Evolutionary conservation across 768 basidiomycete genomes (phyloP).

Genomic region (Suillus hirtellus): DNA sequence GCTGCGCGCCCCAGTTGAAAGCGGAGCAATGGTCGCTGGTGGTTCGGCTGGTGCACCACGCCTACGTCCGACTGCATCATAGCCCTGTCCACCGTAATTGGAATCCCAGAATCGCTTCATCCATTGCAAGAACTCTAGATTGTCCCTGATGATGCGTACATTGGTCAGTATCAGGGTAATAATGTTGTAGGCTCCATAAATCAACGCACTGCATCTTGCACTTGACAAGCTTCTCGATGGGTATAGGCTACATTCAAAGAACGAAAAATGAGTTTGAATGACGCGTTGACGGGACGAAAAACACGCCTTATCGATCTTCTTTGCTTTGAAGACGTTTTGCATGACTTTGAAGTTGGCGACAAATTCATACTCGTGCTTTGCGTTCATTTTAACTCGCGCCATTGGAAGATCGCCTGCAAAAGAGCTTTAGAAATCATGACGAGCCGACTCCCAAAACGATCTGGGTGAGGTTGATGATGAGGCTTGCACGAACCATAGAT

Average conservation of each 20-base stretch:
- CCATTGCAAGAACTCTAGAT: constrained; percentile 99
- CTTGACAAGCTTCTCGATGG: constrained; percentile 90
- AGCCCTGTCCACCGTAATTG: constrained; percentile 84
- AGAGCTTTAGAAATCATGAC: constrained; percentile 15
- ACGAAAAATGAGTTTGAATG: constrained; percentile 10
- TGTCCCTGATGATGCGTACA: constrained; percentile 60
- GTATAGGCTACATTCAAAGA: constrained; percentile 72
- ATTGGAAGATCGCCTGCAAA: constrained; percentile 84
- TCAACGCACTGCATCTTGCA: constrained; percentile 96
- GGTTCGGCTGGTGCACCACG: constrained; percentile 76
- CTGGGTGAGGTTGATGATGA: constrained; percentile 16
- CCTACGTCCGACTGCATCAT: constrained; percentile 82
- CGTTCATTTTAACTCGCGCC: constrained; percentile 91
- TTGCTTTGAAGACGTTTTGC: constrained; percentile 87
- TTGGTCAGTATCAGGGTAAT: constrained; percentile 17
- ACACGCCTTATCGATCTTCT: constrained; percentile 91
- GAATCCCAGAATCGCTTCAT: constrained; percentile 94
- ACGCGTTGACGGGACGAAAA: constrained; percentile 2
- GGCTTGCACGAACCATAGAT: constrained; percentile 70
- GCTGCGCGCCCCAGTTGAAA: constrained; percentile 44
- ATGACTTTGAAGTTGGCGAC: constrained; percentile 94
- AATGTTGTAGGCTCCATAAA: constrained; percentile 10
- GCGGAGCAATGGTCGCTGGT: constrained; percentile 76
- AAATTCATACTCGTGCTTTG: constrained; percentile 95
- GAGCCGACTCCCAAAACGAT: constrained; percentile 20